Evolutionary conservation across 179 eudicot species (phyloP).

Genomic region (Dionaea muscipula): DNA sequence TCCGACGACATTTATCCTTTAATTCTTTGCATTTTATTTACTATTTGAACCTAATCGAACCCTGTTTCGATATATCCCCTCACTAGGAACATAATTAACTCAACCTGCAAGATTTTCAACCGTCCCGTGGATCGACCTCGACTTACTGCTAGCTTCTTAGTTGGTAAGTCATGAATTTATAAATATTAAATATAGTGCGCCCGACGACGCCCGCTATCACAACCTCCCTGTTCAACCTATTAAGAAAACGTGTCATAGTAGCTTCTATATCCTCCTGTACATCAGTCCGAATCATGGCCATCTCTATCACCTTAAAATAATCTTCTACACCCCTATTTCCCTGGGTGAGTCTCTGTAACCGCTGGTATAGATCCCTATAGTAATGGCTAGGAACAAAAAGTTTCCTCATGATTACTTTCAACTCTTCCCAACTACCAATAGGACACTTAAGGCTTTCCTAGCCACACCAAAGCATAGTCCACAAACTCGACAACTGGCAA

Average conservation of each 20-base stretch:
- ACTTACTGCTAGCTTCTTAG: no score
- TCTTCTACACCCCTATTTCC: background rate
- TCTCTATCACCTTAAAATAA: conserved; percentile 3
- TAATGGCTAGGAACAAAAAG: background rate
- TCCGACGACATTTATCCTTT: background rate
- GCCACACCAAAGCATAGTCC: background rate
- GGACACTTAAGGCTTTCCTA: background rate
- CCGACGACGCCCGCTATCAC: no score
- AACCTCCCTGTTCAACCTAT: no score
- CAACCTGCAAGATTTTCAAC: no score
- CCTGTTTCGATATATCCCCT: no score
- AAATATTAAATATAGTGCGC: no score
- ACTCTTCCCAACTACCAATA: background rate
- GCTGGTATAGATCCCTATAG: background rate
- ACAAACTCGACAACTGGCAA: background rate
- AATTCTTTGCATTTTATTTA: no score
- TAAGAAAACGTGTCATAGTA: background rate
- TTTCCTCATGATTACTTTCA: no score
- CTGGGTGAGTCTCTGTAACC: background rate
- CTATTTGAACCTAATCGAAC: no score
- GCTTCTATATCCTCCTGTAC: background rate
- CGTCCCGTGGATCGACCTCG: no score
- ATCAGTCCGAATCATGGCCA: background rate
- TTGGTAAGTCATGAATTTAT: no score
- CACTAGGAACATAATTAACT: no score